Evolutionary conservation across 1,139 yeast genomes (phyloP), one percentile per base, ranked within the genome.

Genomic region (Dujonia santamariae): DNA sequence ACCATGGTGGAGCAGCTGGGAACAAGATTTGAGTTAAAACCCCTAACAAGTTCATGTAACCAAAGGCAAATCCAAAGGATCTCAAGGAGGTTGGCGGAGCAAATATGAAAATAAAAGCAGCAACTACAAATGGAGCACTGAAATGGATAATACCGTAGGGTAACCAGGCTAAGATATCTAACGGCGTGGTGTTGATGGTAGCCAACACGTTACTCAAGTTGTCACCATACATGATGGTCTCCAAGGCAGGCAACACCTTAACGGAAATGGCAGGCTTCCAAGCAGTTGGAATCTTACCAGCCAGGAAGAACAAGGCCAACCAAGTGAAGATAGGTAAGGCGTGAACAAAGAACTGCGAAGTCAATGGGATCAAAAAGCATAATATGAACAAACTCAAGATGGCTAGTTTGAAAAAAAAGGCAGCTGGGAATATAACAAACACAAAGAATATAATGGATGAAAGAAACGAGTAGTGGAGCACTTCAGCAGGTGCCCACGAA

Each of bases 1-100:
- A 92, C 99, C 99, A 92, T 23, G 99, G 99, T 22, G 99, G 96
- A 40, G 98, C 97, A 34, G 95, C 87, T 3, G 98, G 97, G 57
- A 87, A 88, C 19, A 79, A 46, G 44, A 87, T 73, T 63, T 92
- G 98, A 39, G 77, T 75, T 31, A 68, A 54, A 17, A 92, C 97
- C 29, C 97, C 98, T 32, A 78, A 54, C 47, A 88, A 65, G 61
- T 90, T 92, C 94, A 92, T 85, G 66, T 85, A 90, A n/a, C 99
- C 99, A 63, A 92, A 88, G 7, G 97, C 94, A 67, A 88, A 86
- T 4, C 90, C 97, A 59, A 83, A 94, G 4, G 88, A 80, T 43
- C 95, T 79, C 34, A 92, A 65, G 7, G 88, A 71, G 5, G 90
- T 85, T 36, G 99, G 98, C 19, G 98, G 97, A 2, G 87, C 97